Percentiles rank a stretch among this genome's conserved stretches.
Evolutionary conservation across 441 rosid genomes (phyloP).

Genomic region (California macrophylla): DNA sequence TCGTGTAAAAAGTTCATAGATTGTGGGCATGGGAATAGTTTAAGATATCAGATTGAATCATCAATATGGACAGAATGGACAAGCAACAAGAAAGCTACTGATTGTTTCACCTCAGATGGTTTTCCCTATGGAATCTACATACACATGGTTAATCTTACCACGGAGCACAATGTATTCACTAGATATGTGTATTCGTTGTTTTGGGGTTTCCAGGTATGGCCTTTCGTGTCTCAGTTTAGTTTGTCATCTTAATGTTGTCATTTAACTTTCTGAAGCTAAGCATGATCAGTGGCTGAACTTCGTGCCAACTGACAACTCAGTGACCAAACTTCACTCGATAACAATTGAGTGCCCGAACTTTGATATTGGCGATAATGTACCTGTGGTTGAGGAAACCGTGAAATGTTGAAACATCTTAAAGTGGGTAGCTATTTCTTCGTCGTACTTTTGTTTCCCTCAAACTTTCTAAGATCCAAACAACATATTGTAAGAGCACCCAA

Average conservation of each 20-base stretch:
- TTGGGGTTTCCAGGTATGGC: constrained; percentile 89
- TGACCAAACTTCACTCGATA: too few relatives aligned
- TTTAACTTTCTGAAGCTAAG: too few relatives aligned
- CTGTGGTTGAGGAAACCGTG: too few relatives aligned
- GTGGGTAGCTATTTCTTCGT: too few relatives aligned
- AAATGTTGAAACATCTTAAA: too few relatives aligned
- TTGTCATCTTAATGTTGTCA: neutral
- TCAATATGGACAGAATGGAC: constrained; percentile 27
- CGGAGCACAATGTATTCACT: constrained; percentile 26
- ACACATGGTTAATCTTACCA: constrained; percentile 48
- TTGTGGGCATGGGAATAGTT: constrained; percentile 36
- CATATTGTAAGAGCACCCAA: too few relatives aligned
- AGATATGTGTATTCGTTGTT: constrained; percentile 70
- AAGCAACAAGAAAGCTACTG: constrained; percentile 26
- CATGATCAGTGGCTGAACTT: too few relatives aligned
- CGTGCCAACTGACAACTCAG: too few relatives aligned
- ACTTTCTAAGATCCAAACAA: too few relatives aligned
- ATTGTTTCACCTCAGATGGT: constrained; percentile 36
- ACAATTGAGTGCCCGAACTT: too few relatives aligned
- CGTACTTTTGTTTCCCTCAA: too few relatives aligned
- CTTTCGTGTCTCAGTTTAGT: constrained; percentile 2
- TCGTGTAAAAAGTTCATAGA: constrained; percentile 38
- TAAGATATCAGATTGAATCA: rapidly evolving
- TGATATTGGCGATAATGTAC: too few relatives aligned
- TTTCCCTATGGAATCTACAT: constrained; percentile 60